A percentile compares a stretch with the other conserved stretches of the same genome.
phyloP scores from a whole-genome alignment of 176 grass and related monocot genomes.

The Alopecurus myosuroides region DNA sequence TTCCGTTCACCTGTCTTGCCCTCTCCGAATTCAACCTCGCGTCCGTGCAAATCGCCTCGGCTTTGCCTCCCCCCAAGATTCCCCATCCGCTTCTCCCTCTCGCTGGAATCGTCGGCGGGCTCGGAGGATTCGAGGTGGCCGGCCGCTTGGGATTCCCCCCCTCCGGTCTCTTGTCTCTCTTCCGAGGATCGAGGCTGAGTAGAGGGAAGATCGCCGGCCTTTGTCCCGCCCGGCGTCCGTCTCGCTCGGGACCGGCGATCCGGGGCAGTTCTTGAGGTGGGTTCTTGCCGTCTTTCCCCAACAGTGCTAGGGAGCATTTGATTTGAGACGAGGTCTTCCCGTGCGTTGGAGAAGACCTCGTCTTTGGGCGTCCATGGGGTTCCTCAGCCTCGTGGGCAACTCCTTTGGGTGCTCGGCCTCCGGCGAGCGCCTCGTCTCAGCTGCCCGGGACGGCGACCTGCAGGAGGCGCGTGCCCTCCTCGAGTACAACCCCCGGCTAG shows the following conservation, averaged over 20 bases:
- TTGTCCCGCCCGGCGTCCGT: neutral
- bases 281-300: conserved; percentile 11
- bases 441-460: conserved; percentile 85
- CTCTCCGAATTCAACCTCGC: conserved; percentile 14
- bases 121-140: conserved; percentile 33
- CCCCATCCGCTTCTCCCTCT: neutral
- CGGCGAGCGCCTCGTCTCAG: conserved; percentile 92
- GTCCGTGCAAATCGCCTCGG: conserved; percentile 31
- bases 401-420: conserved; percentile 96
- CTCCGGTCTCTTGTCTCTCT: neutral
- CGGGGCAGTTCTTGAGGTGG: conserved; percentile 8
- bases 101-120: conserved; percentile 24
- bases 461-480: conserved; percentile 91
- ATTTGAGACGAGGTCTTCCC: conserved; percentile 2
- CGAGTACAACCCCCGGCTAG: conserved; percentile 85
- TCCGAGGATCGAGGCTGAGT: conserved; percentile 20
- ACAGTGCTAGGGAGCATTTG: neutral
- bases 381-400: conserved; percentile 94
- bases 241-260: conserved; percentile 26
- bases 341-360: neutral
- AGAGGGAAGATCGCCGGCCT: conserved; percentile 5
- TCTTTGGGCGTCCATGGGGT: conserved; percentile 66
- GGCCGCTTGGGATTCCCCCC: neutral
- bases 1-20: conserved; percentile 28
- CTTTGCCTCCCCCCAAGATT: conserved; percentile 21